Evolutionary conservation across 1,284 basidiomycete genomes (phyloP).

Genomic region (Leccinum solheimii): DNA sequence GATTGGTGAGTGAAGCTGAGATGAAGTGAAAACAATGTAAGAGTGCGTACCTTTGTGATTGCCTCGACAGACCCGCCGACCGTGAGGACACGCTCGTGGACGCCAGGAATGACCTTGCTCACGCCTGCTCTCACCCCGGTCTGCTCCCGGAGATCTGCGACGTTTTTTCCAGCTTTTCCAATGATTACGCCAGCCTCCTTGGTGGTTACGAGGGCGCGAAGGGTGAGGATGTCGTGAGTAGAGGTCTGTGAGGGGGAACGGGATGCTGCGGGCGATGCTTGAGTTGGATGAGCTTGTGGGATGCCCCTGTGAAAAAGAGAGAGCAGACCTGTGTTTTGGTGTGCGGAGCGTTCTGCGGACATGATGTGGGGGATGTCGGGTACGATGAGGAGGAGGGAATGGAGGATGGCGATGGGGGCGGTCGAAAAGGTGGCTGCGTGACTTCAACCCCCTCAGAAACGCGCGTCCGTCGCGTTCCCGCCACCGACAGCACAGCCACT

Average conservation of each 20-base stretch:
- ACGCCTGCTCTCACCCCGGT: slow-evolving; percentile 98
- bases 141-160: slow-evolving; percentile 91
- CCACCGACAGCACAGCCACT: slow-evolving; percentile 37
- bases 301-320: slow-evolving; percentile 18
- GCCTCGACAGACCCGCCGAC: slow-evolving; percentile 90
- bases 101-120: slow-evolving; percentile 95
- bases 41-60: slow-evolving; percentile 76
- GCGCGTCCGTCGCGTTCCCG: slow-evolving; percentile 33
- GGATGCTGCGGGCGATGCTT: slow-evolving; percentile 58
- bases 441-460: slow-evolving; percentile 16
- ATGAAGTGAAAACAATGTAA: not conserved
- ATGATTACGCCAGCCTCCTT: slow-evolving; percentile 98
- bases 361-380: slow-evolving; percentile 42
- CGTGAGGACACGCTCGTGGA: slow-evolving; percentile 96
- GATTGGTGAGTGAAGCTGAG: slow-evolving; percentile 2
- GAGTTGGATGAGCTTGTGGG: slow-evolving; percentile 16
- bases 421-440: slow-evolving; percentile 21
- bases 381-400: slow-evolving; percentile 31
- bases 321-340: slow-evolving; percentile 50
- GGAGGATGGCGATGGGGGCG: slow-evolving; percentile 27
- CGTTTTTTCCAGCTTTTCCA: slow-evolving; percentile 95
- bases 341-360: slow-evolving; percentile 60
- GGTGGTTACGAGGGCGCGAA: slow-evolving; percentile 91
- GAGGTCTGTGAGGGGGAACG: slow-evolving; percentile 61
- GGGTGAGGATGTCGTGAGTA: slow-evolving; percentile 73